These are phyloP conservation scores for Boechera retrofracta DNA, from an alignment of 345 rosid species.

Conservation along the genomic window DNA sequence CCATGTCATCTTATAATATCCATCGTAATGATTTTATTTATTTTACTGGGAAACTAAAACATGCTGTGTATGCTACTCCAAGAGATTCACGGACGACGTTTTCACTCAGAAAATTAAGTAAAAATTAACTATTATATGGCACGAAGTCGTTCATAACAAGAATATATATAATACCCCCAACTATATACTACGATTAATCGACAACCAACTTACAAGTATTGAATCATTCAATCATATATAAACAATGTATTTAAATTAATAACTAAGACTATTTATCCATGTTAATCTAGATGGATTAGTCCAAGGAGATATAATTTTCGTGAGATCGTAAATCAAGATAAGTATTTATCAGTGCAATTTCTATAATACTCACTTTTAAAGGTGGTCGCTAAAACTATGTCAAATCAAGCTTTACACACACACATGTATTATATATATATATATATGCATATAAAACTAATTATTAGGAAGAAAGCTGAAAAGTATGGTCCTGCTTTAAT, in stretches of 20 bases:
- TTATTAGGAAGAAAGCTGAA: constrained; percentile 35
- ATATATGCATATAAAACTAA: neutral
- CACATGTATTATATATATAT: neutral
- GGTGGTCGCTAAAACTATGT: neutral
- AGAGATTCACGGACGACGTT: constrained; percentile 31
- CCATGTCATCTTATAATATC: neutral
- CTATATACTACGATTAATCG: neutral
- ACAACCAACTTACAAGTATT: constrained; percentile 9
- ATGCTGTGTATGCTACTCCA: constrained; percentile 18
- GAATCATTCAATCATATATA: neutral
- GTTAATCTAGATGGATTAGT: constrained; percentile 3
- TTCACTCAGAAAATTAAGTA: neutral
- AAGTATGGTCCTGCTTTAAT: constrained; percentile 35
- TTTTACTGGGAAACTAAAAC: neutral
- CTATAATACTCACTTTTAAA: too few relatives aligned
- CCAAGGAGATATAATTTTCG: neutral
- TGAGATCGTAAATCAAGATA: too few relatives aligned
- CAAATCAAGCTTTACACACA: constrained; percentile 29
- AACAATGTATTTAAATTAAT: neutral
- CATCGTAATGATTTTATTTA: neutral
- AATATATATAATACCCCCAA: neutral
- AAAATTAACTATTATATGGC: neutral
- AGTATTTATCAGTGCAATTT: too few relatives aligned
- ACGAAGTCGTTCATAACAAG: constrained; percentile 2
- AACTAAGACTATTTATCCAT: constrained; percentile 13